Percentiles rank a stretch among this genome's conserved stretches.
Conservation (phyloP, 1,284 basidiomycete genomes). For the Athelia sp. region DNA sequence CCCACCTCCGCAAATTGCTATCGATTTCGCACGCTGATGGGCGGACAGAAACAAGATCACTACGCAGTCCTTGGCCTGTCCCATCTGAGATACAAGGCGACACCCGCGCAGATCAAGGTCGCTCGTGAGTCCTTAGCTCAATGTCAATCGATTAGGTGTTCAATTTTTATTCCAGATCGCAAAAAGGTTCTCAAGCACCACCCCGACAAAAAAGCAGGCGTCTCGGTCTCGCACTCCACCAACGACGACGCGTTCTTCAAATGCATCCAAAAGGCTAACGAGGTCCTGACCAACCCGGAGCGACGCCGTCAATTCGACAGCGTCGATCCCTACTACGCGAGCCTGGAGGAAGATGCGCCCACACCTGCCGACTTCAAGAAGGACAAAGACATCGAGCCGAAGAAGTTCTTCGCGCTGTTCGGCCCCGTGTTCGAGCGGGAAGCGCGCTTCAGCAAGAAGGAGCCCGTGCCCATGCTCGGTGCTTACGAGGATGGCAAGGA, state of each 20-base stretch:
- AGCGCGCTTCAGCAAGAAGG: conserved; percentile 83
- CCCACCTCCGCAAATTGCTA: neutral
- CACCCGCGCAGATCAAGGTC: conserved; percentile 91
- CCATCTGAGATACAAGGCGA: conserved; percentile 85
- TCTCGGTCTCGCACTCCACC: conserved; percentile 54
- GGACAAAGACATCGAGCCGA: conserved; percentile 44
- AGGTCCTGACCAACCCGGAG: conserved; percentile 85
- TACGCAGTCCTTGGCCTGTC: conserved; percentile 96
- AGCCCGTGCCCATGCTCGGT: conserved; percentile 87
- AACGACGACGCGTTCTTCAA: conserved; percentile 99
- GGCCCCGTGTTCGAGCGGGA: conserved; percentile 87
- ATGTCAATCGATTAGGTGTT: conserved; percentile 5
- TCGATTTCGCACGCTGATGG: neutral
- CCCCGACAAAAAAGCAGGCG: conserved; percentile 94
- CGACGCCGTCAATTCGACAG: conserved; percentile 96
- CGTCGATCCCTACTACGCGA: conserved; percentile 76
- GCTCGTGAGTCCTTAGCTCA: conserved; percentile 65
- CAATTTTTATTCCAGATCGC: conserved; percentile 57
- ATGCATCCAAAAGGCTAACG: conserved; percentile 96
- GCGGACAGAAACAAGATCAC: conserved; percentile 90
- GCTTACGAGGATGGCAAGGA: conserved; percentile 70
- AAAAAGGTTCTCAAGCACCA: conserved; percentile 99
- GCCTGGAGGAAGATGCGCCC: conserved; percentile 77
- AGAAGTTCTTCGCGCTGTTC: conserved; percentile 60
- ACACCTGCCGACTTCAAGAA: conserved; percentile 62